Base-by-base conservation (phyloP, 1,284 basidiomycete species). In the Leccinum fuscescens region DNA sequence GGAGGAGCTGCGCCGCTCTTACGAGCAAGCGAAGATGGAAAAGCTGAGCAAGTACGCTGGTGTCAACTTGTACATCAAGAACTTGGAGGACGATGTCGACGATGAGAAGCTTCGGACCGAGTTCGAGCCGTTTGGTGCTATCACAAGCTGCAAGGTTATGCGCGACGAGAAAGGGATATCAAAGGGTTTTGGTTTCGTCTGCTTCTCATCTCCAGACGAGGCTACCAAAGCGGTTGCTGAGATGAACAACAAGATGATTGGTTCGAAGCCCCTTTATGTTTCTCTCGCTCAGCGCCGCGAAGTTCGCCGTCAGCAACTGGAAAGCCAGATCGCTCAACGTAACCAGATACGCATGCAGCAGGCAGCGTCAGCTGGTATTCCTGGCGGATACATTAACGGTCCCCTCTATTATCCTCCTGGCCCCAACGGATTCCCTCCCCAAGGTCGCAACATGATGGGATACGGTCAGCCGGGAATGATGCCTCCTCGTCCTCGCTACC, bases 231-330 rank as follows among this genome's bases (percentile, higher is more conserved):
- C 97, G 63, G 96, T 99, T 66, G 93, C 94, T 59, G 97, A 99
- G 82, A 98, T 99, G 96, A 99, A 99, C 86, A 98, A 98, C 86
- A 98, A 98, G 84, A 99, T 99, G 92, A 94, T 99, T 73, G 96
- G 96, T 67, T 88, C 92, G 72, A 99, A 99, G 80, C 97, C 97
- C 57, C 88, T 99, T 70, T 99, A 99, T 77, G 97, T 99, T 74
- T 96, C 96, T 57, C 89, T 98, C 63, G 97, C 97, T 68, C 97
- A 99, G 79, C 94, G 96, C 71, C 96, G 96, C 70, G 97, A 99
- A 74, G 94, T 96, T 69, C 93, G 97, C 74, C 89, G 96, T 72
- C 97, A 99, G 79, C 96, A 99, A 77, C 86, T 99, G 71, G 97
- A 99, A 83, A 95, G 93, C 71, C 97, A 99, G 83, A 95, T 97